These are phyloP conservation scores for Euphorbia pulcherrima DNA, from an alignment of 345 rosid species.

Conservation along the genomic window DNA sequence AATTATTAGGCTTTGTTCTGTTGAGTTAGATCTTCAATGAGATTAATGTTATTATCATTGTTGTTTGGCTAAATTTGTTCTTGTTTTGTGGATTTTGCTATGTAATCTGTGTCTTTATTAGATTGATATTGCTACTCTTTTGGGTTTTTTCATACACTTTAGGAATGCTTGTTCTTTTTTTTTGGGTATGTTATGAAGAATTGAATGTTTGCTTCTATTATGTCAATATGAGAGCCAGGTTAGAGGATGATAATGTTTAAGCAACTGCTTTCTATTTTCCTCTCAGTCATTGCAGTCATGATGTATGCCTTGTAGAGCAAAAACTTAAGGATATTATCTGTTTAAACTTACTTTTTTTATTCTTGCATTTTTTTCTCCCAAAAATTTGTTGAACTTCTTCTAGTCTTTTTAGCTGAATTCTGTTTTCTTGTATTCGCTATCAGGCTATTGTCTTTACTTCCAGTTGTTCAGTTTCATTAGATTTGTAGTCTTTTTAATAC, in stretches of 20 bases:
- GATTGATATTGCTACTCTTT: neutral
- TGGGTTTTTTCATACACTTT: neutral
- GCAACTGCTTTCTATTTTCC: neutral
- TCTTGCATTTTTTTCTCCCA: neutral
- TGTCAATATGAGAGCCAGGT: neutral
- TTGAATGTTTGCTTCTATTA: neutral
- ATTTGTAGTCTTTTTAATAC: neutral
- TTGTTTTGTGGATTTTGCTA: neutral
- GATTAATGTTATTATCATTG: neutral
- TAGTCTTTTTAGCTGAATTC: neutral
- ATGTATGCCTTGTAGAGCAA: no score
- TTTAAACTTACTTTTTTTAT: neutral
- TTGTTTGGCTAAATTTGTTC: neutral
- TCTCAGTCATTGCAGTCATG: neutral
- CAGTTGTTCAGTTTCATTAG: neutral
- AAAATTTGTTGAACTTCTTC: neutral
- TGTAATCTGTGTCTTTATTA: neutral
- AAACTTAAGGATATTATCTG: neutral
- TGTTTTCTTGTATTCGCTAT: neutral
- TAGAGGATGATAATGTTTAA: slow-evolving; percentile 3
- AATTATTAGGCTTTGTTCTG: neutral
- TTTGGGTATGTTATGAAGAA: neutral
- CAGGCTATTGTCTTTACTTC: neutral
- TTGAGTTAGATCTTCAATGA: neutral
- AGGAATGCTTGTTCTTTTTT: no score